These are phyloP conservation scores for Solanum hybrid DNA, from an alignment of 305 asterid species.

Conservation along the genomic window DNA sequence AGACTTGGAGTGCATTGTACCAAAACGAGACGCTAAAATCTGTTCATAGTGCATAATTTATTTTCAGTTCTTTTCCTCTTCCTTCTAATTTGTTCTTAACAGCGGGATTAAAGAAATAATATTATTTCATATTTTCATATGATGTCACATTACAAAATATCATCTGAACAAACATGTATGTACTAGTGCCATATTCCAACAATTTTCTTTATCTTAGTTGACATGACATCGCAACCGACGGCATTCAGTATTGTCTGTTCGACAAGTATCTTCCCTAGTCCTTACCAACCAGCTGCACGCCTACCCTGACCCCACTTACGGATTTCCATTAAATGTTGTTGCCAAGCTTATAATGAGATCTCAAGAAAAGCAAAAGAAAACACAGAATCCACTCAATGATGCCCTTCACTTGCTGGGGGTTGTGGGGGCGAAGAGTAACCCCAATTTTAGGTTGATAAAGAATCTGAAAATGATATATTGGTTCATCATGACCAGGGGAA, in stretches of 20 bases:
- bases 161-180: background rate
- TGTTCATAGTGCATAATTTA: constrained; percentile 7
- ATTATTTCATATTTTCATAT: background rate
- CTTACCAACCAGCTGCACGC: background rate
- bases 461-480: background rate
- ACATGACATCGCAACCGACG: background rate
- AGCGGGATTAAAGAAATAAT: background rate
- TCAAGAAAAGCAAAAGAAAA: background rate
- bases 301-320: background rate
- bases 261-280: no score
- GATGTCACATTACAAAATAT: background rate
- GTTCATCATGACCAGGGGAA: background rate
- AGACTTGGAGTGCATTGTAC: background rate
- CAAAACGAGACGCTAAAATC: background rate
- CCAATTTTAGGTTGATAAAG: background rate
- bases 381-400: background rate
- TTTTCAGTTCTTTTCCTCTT: background rate
- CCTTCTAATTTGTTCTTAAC: background rate
- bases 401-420: background rate
- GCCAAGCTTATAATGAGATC: background rate
- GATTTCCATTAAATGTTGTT: background rate
- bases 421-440: background rate
- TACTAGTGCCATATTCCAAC: background rate
- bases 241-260: background rate
- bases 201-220: background rate